Base-by-base conservation (phyloP, 176 grass and related monocot genomes). In the Oryza coarctata region DNA sequence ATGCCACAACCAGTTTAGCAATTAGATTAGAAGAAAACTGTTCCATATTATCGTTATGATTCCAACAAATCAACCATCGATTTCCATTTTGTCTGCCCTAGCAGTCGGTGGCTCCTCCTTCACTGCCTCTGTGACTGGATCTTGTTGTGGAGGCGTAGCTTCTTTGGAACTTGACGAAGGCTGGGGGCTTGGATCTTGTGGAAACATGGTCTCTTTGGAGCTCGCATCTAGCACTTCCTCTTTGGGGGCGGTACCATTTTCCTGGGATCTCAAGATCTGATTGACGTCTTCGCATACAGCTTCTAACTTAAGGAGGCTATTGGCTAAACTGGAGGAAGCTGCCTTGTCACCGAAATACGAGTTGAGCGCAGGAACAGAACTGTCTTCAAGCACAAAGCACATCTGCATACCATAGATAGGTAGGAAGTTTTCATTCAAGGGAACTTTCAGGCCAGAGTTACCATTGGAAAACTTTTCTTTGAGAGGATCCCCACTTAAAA, bases 331-430 rank as follows among this genome's bases (percentile, higher is more conserved):
- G 6, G 78, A 83, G 13, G 78, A 61, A 28, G 90, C 90, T 7
- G 77, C 82, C 63, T 81, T 85, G 34, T 91, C 93, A 17, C 91
- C 96, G 71, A 88, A 84, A 60, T 90, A 86, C 4, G 91, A 88
- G 61, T 90, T 86, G 76, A 98, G 76, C 18, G 93, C 75, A 52
- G 90, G 36, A 36, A 12, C 52, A 40, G 86, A 75, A 2, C 83
- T 89, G 62, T 91, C 90, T 83, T 95, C 90, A 73, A 95, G 79
- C 72, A 93, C 67, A 43, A 73, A 80, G 22, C 92, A 98, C 87
- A 98, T 93, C 96, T 98, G 90, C 47, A 82, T 32, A 68, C 15
- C 11, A 80, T 39, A 82, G 18, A 84, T 9, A 71, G 11, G 75
- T 9, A 71, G 13, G 66, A 14, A 69, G n/a, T 32, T 39, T n/a